Percentiles rank a stretch among this genome's conserved stretches.
These are phyloP conservation scores for Baorangia bicolor DNA, from an alignment of 768 basidiomycete species.

Conservation along the genomic window DNA sequence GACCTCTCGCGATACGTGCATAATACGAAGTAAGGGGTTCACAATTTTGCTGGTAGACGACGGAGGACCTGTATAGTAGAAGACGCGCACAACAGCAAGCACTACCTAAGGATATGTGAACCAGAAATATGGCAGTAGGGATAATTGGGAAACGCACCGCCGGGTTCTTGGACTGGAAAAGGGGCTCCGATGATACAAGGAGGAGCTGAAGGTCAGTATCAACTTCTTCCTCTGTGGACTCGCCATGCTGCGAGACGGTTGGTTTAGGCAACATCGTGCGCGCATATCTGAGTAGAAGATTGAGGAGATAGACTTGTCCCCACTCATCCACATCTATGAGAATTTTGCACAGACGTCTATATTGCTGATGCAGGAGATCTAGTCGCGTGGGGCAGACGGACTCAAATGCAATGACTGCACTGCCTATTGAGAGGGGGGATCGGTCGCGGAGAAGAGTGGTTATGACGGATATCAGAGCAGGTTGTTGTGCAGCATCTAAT, in stretches of 20 bases:
- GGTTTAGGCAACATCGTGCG: slow-evolving; percentile 80
- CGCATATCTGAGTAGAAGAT: slow-evolving; percentile 79
- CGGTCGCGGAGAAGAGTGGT: slow-evolving; percentile 64
- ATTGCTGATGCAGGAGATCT: slow-evolving; percentile 87
- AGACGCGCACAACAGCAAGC: slow-evolving; percentile 66
- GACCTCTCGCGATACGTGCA: slow-evolving; percentile 67
- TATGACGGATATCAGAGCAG: slow-evolving; percentile 68
- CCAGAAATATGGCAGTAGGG: neutral
- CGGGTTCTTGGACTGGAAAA: slow-evolving; percentile 85
- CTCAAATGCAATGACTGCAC: slow-evolving; percentile 82
- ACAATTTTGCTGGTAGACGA: slow-evolving; percentile 57
- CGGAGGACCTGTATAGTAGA: slow-evolving; percentile 70
- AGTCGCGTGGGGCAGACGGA: slow-evolving; percentile 83
- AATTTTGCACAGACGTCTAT: slow-evolving; percentile 77
- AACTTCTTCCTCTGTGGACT: slow-evolving; percentile 51
- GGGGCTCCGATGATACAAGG: slow-evolving; percentile 65
- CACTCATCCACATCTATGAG: slow-evolving; percentile 94
- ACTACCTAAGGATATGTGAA: slow-evolving; percentile 57
- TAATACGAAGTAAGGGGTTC: slow-evolving; percentile 70
- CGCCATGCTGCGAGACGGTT: slow-evolving; percentile 31
- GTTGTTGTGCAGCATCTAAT: slow-evolving; percentile 69
- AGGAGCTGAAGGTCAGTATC: slow-evolving; percentile 81
- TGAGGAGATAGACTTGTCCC: slow-evolving; percentile 84
- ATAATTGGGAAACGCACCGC: slow-evolving; percentile 52
- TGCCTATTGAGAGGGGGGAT: slow-evolving; percentile 86